These are phyloP conservation scores for Septoria petroselini DNA, from an alignment of 2,329 filamentous ascomycete genomes.

Conservation along the genomic window DNA sequence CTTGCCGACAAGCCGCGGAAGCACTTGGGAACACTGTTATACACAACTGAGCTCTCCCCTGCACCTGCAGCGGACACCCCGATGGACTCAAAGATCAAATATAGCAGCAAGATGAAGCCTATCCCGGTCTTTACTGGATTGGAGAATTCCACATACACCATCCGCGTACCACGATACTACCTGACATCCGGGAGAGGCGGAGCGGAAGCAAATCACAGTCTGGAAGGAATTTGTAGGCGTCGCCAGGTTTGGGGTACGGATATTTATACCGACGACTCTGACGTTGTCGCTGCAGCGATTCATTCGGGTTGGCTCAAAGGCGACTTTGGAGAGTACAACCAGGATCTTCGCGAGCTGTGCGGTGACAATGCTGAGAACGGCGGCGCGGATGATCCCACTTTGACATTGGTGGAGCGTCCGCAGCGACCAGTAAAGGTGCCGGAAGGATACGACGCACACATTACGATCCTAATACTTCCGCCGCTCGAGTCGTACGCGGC, in stretches of 20 bases:
- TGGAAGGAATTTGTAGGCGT: conserved; percentile 79
- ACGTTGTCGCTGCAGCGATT: conserved; percentile 86
- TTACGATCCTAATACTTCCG: conserved; percentile 81
- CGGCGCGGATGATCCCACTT: conserved; percentile 37
- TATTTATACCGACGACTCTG: conserved; percentile 93
- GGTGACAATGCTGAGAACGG: conserved; percentile 33
- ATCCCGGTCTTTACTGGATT: conserved; percentile 74
- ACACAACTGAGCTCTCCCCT: conserved; percentile 62
- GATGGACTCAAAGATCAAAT: conserved; percentile 55
- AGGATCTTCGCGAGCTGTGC: conserved; percentile 35
- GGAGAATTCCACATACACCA: conserved; percentile 84
- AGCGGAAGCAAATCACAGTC: conserved; percentile 49
- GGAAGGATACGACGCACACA: conserved; percentile 73
- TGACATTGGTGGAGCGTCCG: conserved; percentile 32
- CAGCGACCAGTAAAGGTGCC: conserved; percentile 63
- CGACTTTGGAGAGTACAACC: conserved; percentile 65
- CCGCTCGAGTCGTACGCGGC: conserved; percentile 71
- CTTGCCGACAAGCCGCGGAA: conserved; percentile 68
- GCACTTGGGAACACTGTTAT: conserved; percentile 82
- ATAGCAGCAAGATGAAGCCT: conserved; percentile 62
- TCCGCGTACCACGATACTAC: conserved; percentile 80
- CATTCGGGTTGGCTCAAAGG: conserved; percentile 90
- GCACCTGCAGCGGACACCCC: conserved; percentile 38
- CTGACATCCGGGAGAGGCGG: conserved; percentile 43
- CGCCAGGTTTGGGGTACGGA: conserved; percentile 89